These are phyloP conservation scores for Dentipellis sp. DNA, from an alignment of 768 basidiomycete genomes.

Conservation along the genomic window DNA sequence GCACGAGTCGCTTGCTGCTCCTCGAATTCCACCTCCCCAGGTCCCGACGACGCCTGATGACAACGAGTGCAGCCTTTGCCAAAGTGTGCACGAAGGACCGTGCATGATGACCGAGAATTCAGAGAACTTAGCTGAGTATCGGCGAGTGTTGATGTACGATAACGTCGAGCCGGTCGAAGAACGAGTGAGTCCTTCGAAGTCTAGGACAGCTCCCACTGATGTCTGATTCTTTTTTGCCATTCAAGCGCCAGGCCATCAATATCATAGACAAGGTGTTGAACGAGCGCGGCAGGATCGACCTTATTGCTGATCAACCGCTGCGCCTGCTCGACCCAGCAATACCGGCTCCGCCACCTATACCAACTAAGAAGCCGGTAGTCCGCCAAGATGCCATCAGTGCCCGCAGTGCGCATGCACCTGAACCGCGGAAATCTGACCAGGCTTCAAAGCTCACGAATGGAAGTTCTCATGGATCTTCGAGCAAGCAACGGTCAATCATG, in stretches of 20 bases:
- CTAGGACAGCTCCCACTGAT: neutral
- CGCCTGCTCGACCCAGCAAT: slow-evolving; percentile 33
- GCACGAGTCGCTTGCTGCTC: too few relatives aligned
- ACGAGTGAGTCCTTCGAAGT: slow-evolving; percentile 36
- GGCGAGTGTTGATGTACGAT: slow-evolving; percentile 54
- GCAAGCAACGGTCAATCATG: neutral
- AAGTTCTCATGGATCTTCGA: neutral
- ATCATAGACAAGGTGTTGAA: slow-evolving; percentile 61
- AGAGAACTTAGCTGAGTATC: slow-evolving; percentile 59
- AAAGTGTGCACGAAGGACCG: slow-evolving; percentile 24
- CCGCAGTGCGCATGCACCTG: too few relatives aligned
- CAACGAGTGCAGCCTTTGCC: slow-evolving; percentile 54
- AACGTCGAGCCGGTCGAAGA: slow-evolving; percentile 60
- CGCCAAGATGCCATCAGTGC: too few relatives aligned
- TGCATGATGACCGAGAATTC: slow-evolving; percentile 62
- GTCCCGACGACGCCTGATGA: slow-evolving; percentile 5
- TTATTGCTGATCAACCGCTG: slow-evolving; percentile 59
- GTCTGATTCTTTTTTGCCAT: neutral
- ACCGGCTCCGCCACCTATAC: slow-evolving; percentile 6
- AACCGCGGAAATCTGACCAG: neutral
- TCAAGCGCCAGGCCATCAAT: slow-evolving; percentile 52
- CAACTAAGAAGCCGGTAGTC: too few relatives aligned
- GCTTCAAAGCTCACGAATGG: neutral
- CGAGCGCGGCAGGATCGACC: slow-evolving; percentile 41
- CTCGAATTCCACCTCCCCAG: too few relatives aligned